phyloP scores from a whole-genome alignment of 768 basidiomycete genomes.

The Kwoniella botswanensis region DNA sequence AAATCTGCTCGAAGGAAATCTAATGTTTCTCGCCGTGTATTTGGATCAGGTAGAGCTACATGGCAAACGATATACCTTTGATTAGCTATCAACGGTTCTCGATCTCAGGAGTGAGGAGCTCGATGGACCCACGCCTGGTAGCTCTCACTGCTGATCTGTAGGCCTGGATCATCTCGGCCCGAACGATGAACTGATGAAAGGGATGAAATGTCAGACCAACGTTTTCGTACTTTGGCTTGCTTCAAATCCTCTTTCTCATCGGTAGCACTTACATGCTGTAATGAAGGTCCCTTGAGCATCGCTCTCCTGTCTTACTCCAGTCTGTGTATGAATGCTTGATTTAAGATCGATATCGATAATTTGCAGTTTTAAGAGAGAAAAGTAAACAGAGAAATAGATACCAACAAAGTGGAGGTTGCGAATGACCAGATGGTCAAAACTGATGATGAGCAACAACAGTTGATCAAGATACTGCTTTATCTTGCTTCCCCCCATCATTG shows the following conservation, averaged over 20 bases:
- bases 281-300: slow-evolving; percentile 26
- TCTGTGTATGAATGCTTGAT: not conserved
- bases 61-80: not conserved
- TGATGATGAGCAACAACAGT: not conserved
- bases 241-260: too few relatives aligned
- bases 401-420: not conserved
- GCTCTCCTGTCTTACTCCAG: not conserved
- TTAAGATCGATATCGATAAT: not conserved
- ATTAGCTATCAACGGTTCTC: not conserved
- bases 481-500: not conserved
- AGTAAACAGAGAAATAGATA: not conserved
- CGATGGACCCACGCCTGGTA: slow-evolving; percentile 46
- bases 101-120: not conserved
- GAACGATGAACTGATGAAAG: slow-evolving; percentile 50
- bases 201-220: not conserved
- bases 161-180: slow-evolving; percentile 47
- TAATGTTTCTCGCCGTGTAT: slow-evolving; percentile 53
- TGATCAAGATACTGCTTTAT: not conserved
- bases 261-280: slow-evolving; percentile 36
- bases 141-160: slow-evolving; percentile 53
- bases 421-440: not conserved
- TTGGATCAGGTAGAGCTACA: slow-evolving; percentile 51
- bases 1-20: slow-evolving; percentile 53
- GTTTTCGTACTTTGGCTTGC: too few relatives aligned
- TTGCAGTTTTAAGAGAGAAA: not conserved